Percentiles rank a stretch among this genome's conserved stretches.
These are phyloP conservation scores for Aspergillus sp. DNA, from an alignment of 2,329 filamentous ascomycete genomes.

Conservation along the genomic window DNA sequence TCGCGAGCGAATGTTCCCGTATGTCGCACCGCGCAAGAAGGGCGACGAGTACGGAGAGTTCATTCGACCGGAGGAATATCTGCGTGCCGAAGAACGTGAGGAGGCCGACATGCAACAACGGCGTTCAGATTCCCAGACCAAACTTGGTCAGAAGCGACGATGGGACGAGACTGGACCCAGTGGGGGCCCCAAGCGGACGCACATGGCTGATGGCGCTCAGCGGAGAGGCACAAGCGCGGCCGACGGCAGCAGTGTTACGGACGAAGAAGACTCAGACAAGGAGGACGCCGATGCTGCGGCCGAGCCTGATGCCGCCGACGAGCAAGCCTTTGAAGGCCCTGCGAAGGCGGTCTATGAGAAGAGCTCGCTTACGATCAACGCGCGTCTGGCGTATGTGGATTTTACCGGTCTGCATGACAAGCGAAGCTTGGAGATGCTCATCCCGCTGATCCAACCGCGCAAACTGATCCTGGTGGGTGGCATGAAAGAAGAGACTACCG, in stretches of 20 bases:
- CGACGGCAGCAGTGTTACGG: constrained; percentile 48
- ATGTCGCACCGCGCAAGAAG: constrained; percentile 74
- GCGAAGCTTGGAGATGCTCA: constrained; percentile 88
- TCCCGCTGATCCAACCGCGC: constrained; percentile 88
- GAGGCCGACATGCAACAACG: constrained; percentile 65
- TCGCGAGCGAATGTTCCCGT: constrained; percentile 87
- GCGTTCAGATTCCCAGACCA: constrained; percentile 56
- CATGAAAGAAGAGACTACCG: constrained; percentile 71
- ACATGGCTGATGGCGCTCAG: constrained; percentile 38
- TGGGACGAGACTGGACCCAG: constrained; percentile 71
- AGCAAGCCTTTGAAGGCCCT: constrained; percentile 60
- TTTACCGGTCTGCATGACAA: constrained; percentile 92
- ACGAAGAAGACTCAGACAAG: constrained; percentile 57
- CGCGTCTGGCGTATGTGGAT: constrained; percentile 84
- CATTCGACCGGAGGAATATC: constrained; percentile 90
- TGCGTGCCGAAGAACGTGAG: constrained; percentile 88
- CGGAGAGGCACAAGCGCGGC: constrained; percentile 46
- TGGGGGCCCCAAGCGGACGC: constrained; percentile 60
- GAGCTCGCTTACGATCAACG: constrained; percentile 64
- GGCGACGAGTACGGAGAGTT: constrained; percentile 91
- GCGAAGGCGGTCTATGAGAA: constrained; percentile 70
- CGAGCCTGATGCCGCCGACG: constrained; percentile 55
- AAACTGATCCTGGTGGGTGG: constrained; percentile 93
- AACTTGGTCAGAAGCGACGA: constrained; percentile 86
- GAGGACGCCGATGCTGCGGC: constrained; percentile 59